These are phyloP conservation scores for Linnemannia schmuckeri DNA, from an alignment of 192 early-diverging fungal species.

Conservation along the genomic window DNA sequence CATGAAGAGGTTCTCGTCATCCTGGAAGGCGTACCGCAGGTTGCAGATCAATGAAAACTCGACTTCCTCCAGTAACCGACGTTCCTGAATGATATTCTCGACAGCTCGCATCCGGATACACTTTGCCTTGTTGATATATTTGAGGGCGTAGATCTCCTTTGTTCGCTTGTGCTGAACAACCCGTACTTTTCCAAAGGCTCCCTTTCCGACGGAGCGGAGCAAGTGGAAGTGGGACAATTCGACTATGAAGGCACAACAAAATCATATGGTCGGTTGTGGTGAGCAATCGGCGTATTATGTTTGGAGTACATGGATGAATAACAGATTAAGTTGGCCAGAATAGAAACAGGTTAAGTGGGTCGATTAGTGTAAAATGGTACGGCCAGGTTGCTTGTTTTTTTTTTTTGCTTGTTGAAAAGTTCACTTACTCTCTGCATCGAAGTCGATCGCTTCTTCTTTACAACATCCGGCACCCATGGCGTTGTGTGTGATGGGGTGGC, in stretches of 20 bases:
- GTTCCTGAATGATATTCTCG: slow-evolving; percentile 92
- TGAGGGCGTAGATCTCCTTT: slow-evolving; percentile 89
- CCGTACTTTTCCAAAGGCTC: slow-evolving; percentile 96
- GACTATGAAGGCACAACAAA: slow-evolving; percentile 55
- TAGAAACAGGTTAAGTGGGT: background rate
- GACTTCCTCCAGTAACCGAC: slow-evolving; percentile 88
- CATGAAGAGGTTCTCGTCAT: slow-evolving; percentile 94
- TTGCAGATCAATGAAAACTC: slow-evolving; percentile 90
- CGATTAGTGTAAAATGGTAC: background rate
- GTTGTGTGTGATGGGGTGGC: background rate
- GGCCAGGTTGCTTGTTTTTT: background rate
- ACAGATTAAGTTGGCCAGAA: background rate
- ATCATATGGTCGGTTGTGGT: background rate
- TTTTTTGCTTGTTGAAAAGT: background rate
- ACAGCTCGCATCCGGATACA: slow-evolving; percentile 90
- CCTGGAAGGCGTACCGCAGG: slow-evolving; percentile 95
- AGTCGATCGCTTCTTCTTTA: slow-evolving; percentile 77
- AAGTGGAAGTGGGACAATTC: slow-evolving; percentile 92
- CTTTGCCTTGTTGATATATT: slow-evolving; percentile 97
- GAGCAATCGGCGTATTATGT: background rate
- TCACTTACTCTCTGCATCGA: slow-evolving; percentile 76
- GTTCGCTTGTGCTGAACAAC: slow-evolving; percentile 91
- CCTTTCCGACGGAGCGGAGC: slow-evolving; percentile 91
- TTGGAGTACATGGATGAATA: background rate
- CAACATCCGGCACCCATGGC: slow-evolving; percentile 66